Base-by-base conservation (phyloP, 2,329 filamentous ascomycete species). In the Domatiomyces globalis region DNA sequence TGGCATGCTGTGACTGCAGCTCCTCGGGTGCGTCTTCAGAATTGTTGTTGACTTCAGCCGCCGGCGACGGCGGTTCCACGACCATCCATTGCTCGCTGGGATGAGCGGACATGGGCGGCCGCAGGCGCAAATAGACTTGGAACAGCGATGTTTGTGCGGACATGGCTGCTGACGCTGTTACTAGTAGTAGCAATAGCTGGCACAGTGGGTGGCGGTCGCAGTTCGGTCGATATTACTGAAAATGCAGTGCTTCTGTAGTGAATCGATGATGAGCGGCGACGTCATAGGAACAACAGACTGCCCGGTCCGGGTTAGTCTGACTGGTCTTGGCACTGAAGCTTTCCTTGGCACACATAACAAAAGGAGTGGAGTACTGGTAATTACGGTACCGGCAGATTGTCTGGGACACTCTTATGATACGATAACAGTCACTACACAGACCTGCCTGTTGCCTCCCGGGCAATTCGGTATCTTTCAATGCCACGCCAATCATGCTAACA, bases 111-210 rank as follows among this genome's bases (percentile, higher is more conserved):
- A 62, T 72, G 2, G 82, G 76, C n/a, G 85, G 85, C 15, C 85
- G 83, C 47, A 96, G 73, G 47, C 90, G 85, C 43, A 96, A 76
- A 64, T 86, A 95, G 52, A 96, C 90, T 69, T 95, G 84, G 66
- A 96, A 96, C 39, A 95, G 79, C 48, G 79, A 76, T 55, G 58
- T 59, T 51, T 56, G 52, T 20, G 56, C 43, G 22, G 54, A 25
- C 58, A 56, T 57, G 19, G 25, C 12, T 39, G 33, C 33, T 39
- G 33, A 10, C 33, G 9, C 15, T 10, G 9, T 15, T 39, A 10
- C 15, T 9, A 2, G 33, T 39, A 39, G 33, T 15, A 5, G 22
- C 22, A 25, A 6, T 39, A 5, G 33, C 10, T 12, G 33, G 33
- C 10, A 39, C 2, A 39, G 12, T 15, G 15, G 33, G 33, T 10